Percentiles rank a stretch among this genome's conserved stretches.
Conservation (phyloP, 768 basidiomycete species). For the Tulasnella sp. region DNA sequence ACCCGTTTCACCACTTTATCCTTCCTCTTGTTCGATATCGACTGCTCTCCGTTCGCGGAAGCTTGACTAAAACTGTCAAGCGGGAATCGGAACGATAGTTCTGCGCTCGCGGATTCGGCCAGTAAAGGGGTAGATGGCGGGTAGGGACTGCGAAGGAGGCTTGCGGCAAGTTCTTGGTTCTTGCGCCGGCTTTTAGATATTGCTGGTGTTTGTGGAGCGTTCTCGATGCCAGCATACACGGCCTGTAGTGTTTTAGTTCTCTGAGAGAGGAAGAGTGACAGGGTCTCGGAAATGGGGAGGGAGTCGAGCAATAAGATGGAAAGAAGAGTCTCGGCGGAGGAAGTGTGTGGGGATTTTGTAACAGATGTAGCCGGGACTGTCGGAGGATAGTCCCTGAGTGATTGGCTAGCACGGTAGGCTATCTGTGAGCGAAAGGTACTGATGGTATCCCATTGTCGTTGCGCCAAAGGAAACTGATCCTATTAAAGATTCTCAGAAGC, state of each 20-base stretch:
- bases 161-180: conserved; percentile 8
- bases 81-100: conserved; percentile 16
- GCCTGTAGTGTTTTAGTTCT: conserved; percentile 24
- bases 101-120: neutral
- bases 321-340: conserved; percentile 48
- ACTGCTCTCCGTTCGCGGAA: conserved; percentile 31
- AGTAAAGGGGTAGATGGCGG: conserved; percentile 26
- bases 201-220: conserved; percentile 1
- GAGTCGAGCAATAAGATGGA: conserved; percentile 87
- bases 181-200: conserved; percentile 12
- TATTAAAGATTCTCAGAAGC: conserved; percentile 25
- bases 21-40: conserved; percentile 10
- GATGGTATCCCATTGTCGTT: conserved; percentile 88
- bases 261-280: conserved; percentile 61
- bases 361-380: conserved; percentile 40
- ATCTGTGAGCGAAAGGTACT: conserved; percentile 83
- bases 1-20: conserved; percentile 41
- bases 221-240: conserved; percentile 5
- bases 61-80: conserved; percentile 11
- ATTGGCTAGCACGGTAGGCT: conserved; percentile 73
- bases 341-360: conserved; percentile 1
- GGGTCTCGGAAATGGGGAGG: conserved; percentile 60
- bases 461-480: conserved; percentile 81
- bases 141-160: conserved; percentile 47
- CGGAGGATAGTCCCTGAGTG: conserved; percentile 52